Evolutionary conservation across 257 asterid species (phyloP), one percentile per base, ranked within the genome.

Genomic region (Rubia yunnanensis): DNA sequence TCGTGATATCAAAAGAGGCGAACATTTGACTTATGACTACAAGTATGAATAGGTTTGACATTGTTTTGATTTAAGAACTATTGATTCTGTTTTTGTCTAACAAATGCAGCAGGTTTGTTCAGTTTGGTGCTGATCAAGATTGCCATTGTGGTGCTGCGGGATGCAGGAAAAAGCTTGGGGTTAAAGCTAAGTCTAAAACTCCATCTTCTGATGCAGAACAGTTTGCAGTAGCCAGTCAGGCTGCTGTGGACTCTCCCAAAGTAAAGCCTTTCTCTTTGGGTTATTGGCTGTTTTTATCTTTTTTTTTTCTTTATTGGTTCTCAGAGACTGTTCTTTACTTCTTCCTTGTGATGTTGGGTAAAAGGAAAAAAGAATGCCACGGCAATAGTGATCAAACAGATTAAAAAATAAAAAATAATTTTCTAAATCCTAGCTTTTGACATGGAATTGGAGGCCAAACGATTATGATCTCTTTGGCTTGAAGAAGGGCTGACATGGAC

Each of bases 51-150:
- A 20, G 41, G 54, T 72, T 23, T 31, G 38, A n/a, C 68, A 54
- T 27, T 38, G 38, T 44, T 46, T 65, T 36, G 46, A 28, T 68
- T 22, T 70, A 69, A 44, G 27, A 31, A 59, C 34, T 71, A 27
- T 77, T 63, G 28, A 39, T 27, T 66, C 61, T 69, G 53, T 63
- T 66, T 63, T 69, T 41, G 70, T 76, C 86, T 92, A 83, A 92
- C 82, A 76, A 80, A 70, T 75, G 26, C 73, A 72, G 88, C 96
- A 92, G 99, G 90, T 92, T 92, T 81, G 99, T 92, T 80, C 99
- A 92, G 76, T 92, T 92, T 81, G 99, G 99, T 70, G 97, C 99
- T 78, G 99, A 92, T 82, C 90, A 92, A 80, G 89, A 87, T 79
- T 92, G 99, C 78, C 79, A 84, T 73, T 92, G 99, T 74, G 99